Evolutionary conservation across 768 basidiomycete species (phyloP), one percentile per base, ranked within the genome.

Genomic region (Chiua virens): DNA sequence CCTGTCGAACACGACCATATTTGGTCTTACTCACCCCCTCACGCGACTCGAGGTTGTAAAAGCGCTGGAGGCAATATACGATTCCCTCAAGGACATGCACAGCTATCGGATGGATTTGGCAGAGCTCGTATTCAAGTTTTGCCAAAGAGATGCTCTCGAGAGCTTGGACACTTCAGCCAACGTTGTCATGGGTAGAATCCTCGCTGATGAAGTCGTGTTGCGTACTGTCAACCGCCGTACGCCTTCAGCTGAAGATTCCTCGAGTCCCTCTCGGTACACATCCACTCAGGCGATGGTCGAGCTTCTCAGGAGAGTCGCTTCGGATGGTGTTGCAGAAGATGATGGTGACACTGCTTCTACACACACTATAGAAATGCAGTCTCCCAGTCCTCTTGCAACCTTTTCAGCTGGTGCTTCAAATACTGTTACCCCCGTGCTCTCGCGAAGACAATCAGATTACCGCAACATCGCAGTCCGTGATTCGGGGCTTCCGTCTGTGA

Each of bases 141-240:
- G 78, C 66, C 66, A 68, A 53, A 63, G 60, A 43, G 69, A 71
- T 43, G 64, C 61, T 15, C 66, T 61, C 22, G 67, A 50, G 39
- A 32, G 40, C 47, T 36, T 53, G 55, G 71, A 73, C 48, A 63
- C 64, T 21, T 50, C 54, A 1, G 59, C 66, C 34, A 63, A 70
- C 44, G 50, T 67, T 36, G 62, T 71, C 44, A 59, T 70, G 52
- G 87, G 85, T 81, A 76, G 75, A 38, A 77, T 89, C 41, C 67
- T 89, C 5, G 86, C 81, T 5, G 84, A 89, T 53, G 87, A 88
- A 66, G 73, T 83, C 20, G 86, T 88, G 5, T 63, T 81, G 40
- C 74, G 80, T 44, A 73, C 71, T 30, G 74, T 75, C 10, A 83
- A 82, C 59, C 64, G 52, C 20, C 62, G 66, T 22, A 45, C 27